Conservation (phyloP, 768 basidiomycete genomes). For the Boletus sensibilis region DNA sequence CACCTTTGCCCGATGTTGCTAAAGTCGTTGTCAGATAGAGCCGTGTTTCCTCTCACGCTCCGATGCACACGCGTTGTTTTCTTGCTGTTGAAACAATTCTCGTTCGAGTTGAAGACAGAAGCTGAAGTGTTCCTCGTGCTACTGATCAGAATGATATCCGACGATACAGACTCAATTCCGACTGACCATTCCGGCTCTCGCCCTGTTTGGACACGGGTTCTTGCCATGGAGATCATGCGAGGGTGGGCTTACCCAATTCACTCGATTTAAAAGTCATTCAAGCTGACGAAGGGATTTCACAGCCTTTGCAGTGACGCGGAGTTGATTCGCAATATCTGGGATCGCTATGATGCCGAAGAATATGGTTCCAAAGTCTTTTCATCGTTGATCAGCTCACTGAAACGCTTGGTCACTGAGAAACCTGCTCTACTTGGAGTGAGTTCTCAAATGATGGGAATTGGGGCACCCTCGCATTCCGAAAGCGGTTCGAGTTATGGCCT, state of each 20-base stretch:
- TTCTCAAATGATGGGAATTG: constrained; percentile 80
- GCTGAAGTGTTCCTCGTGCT: constrained; percentile 83
- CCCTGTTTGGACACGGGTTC: constrained; percentile 85
- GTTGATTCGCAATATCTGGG: constrained; percentile 77
- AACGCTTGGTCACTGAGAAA: constrained; percentile 85
- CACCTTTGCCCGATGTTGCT: constrained; percentile 90
- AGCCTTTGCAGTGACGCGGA: constrained; percentile 80
- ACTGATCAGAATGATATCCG: constrained; percentile 61
- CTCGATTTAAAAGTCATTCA: background rate
- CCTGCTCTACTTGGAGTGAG: constrained; percentile 79
- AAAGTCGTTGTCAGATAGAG: constrained; percentile 78
- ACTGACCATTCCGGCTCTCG: constrained; percentile 36
- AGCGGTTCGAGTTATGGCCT: constrained; percentile 46
- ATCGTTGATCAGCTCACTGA: constrained; percentile 77
- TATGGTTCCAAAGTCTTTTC: constrained; percentile 70
- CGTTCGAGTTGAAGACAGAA: constrained; percentile 74
- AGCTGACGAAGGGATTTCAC: constrained; percentile 5
- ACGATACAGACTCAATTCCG: constrained; percentile 42
- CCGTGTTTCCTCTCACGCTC: constrained; percentile 83
- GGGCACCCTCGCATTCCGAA: constrained; percentile 44
- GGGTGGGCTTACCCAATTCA: constrained; percentile 46
- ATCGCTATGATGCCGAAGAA: constrained; percentile 64
- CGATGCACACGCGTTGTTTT: constrained; percentile 94
- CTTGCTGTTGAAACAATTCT: constrained; percentile 89
- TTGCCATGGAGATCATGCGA: constrained; percentile 90